Base-by-base conservation (phyloP, 148 eudicot species). In the Camellia sinensis region DNA sequence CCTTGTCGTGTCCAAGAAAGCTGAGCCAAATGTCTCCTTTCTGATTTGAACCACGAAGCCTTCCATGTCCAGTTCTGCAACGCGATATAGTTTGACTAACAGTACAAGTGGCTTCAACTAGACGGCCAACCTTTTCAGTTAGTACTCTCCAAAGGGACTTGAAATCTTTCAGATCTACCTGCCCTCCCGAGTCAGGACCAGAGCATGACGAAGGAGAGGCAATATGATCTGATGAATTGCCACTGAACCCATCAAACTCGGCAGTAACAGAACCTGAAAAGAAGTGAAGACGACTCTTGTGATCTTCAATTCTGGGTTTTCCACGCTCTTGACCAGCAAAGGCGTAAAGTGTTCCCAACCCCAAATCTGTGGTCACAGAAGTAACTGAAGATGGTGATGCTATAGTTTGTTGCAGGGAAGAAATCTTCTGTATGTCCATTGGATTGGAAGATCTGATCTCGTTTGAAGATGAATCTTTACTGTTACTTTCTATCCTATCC, bases 351-450 rank as follows among this genome's bases (percentile, higher is more conserved):
- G 86, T 83, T 82, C 96, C 98, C 81, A 92, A 82, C 41, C 92
- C 94, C 83, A 93, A 82, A 82, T 93, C 92, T 73, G 96, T 92
- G 81, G 92, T 87, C 48, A 93, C 92, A 73, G 92, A 82, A 84
- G 80, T 80, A 57, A 76, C 75, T 19, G 85, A 78, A 11, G 88
- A 75, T 59, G 83, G 43, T 18, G 85, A 75, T 46, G 60, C 7
- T 69, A 75, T 15, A 41, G 73, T 76, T 18, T 67, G 75, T 71
- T 68, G 77, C 11, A 22, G 75, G 13, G 81, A 41, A 71, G 71
- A 73, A 56, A 67, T 67, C 79, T 75, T 77, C 41, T 41, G 79
- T 68, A 73, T 74, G 53, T 79, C 83, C 78, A 82, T 80, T 7
- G 84, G 72, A 79, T 75, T 80, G 69, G 87, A 83, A 83, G 82